phyloP scores from a whole-genome alignment of 2,329 filamentous ascomycete genomes.

The Diaporthe sp. region DNA sequence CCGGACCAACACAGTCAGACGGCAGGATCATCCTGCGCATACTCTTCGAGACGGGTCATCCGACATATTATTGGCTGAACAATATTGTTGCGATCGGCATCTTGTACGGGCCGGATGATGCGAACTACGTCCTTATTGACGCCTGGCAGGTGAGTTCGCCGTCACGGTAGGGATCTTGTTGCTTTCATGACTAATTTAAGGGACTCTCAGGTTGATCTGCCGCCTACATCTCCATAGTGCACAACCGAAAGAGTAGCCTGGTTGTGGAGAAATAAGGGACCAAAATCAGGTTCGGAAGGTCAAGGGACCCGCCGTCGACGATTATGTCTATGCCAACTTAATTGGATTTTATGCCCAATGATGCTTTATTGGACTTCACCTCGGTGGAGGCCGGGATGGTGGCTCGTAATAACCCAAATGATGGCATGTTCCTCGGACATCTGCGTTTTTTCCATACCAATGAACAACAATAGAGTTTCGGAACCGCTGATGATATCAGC shows the following conservation, averaged over 20 bases:
- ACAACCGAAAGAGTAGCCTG: background rate
- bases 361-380: too few species aligned
- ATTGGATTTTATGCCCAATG: too few species aligned
- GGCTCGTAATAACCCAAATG: too few species aligned
- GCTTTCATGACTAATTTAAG: background rate
- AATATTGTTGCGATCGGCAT: conserved; percentile 8
- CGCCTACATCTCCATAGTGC: background rate
- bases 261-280: background rate
- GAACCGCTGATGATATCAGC: too few species aligned
- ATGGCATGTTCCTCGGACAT: too few species aligned
- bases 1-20: conserved; percentile 1
- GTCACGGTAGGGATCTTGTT: background rate
- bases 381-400: too few species aligned
- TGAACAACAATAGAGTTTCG: too few species aligned
- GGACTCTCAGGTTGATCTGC: background rate
- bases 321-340: background rate
- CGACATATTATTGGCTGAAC: background rate
- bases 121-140: conserved; percentile 7
- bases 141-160: background rate
- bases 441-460: too few species aligned
- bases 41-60: background rate
- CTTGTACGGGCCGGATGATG: conserved; percentile 1
- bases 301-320: background rate
- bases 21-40: background rate
- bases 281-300: background rate